A percentile compares a stretch with the other conserved stretches of the same genome.
phyloP scores from a whole-genome alignment of 805 yeast species.

The Saccharomycopsis fodiens region DNA sequence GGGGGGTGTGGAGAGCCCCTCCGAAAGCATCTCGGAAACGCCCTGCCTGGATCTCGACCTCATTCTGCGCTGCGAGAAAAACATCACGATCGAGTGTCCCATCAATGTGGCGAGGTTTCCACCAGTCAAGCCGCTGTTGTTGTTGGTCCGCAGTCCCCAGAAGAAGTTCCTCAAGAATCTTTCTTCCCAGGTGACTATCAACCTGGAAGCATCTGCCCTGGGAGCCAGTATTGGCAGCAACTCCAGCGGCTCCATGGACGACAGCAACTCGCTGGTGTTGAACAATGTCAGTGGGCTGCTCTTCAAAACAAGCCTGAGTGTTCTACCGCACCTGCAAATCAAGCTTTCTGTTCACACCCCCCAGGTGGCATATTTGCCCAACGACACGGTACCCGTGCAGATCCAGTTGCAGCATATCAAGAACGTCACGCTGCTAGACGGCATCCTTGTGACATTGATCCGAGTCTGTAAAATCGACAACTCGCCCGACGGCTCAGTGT shows the following conservation, averaged over 20 bases:
- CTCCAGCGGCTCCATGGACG: background rate
- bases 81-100: slow-evolving; percentile 59
- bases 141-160: slow-evolving; percentile 52
- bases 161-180: slow-evolving; percentile 31
- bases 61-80: slow-evolving; percentile 44
- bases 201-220: slow-evolving; percentile 22
- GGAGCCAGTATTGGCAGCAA: background rate
- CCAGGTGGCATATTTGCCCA: slow-evolving; percentile 65
- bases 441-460: slow-evolving; percentile 71
- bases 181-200: slow-evolving; percentile 36
- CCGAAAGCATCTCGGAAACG: no score
- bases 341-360: slow-evolving; percentile 41
- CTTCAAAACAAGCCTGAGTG: slow-evolving; percentile 2
- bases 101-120: slow-evolving; percentile 64
- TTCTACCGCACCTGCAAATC: slow-evolving; percentile 1
- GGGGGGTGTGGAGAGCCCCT: background rate
- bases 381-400: slow-evolving; percentile 71
- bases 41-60: slow-evolving; percentile 24
- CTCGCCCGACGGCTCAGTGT: slow-evolving; percentile 52
- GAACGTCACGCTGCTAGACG: slow-evolving; percentile 59
- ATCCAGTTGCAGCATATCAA: slow-evolving; percentile 62
- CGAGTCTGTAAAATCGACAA: slow-evolving; percentile 64
- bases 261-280: background rate
- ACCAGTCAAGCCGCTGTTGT: slow-evolving; percentile 56
- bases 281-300: slow-evolving; percentile 4